phyloP scores from a whole-genome alignment of 2,329 filamentous ascomycete species.

The Colletotrichum caudatum region DNA sequence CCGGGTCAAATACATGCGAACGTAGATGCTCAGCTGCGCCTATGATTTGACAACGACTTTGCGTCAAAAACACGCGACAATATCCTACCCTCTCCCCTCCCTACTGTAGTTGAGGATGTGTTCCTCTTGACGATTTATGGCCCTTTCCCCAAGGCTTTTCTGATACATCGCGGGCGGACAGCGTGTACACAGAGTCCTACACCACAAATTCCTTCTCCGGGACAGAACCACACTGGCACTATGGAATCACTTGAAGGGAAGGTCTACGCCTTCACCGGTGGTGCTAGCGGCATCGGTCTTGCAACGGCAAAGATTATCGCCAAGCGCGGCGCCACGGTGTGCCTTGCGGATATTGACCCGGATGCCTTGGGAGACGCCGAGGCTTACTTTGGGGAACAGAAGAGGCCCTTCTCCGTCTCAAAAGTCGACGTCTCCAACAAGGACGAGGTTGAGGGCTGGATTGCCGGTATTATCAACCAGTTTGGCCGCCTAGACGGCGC shows the following conservation, averaged over 20 bases:
- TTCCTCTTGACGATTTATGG: conserved; percentile 5
- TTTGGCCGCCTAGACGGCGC: conserved; percentile 67
- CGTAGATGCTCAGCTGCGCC: not conserved
- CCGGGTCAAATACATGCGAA: conserved; percentile 37
- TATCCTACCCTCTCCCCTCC: not conserved
- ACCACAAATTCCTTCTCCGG: not conserved
- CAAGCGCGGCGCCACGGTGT: conserved; percentile 52
- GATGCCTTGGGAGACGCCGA: conserved; percentile 49
- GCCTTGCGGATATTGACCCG: conserved; percentile 53
- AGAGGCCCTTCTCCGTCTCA: conserved; percentile 43
- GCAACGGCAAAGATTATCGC: conserved; percentile 55
- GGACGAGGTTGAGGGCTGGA: conserved; percentile 64
- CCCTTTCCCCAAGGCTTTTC: not conserved
- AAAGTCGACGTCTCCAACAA: conserved; percentile 62
- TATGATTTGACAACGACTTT: conserved; percentile 26
- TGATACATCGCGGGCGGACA: not conserved
- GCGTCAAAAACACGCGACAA: conserved; percentile 20
- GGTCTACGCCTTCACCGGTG: conserved; percentile 51
- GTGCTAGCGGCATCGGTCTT: conserved; percentile 55
- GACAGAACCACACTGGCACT: not conserved
- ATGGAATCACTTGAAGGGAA: conserved; percentile 50
- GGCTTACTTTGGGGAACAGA: conserved; percentile 47
- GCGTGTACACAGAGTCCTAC: not conserved
- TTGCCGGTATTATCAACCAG: conserved; percentile 57
- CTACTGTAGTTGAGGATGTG: not conserved